Conservation (phyloP, 176 grass and related monocot species). For the Phyllostachys edulis region DNA sequence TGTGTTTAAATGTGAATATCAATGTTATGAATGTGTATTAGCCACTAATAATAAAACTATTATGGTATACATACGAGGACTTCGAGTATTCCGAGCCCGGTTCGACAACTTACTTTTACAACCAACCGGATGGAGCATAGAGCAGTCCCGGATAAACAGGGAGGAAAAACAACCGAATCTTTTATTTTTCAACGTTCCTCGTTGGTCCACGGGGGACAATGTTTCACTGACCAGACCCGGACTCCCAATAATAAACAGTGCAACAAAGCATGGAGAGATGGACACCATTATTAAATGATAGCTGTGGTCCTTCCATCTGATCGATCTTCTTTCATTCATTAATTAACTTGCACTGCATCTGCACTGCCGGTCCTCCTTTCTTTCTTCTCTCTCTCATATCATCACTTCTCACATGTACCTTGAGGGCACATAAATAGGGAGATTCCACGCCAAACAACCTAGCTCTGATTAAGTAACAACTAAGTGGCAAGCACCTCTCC, state of each 20-base stretch:
- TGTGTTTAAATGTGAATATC: no score
- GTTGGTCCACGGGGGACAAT: background rate
- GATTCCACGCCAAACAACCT: constrained; percentile 17
- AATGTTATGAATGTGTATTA: no score
- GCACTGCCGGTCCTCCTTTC: no score
- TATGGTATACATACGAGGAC: no score
- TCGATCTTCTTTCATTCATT: background rate
- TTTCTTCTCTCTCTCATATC: no score
- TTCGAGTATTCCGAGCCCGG: no score
- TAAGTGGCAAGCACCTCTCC: background rate
- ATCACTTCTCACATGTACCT: no score
- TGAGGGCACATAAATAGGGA: no score
- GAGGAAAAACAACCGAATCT: background rate
- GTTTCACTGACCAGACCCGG: background rate
- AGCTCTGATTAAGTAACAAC: background rate
- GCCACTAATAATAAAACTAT: no score
- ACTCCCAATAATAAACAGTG: background rate
- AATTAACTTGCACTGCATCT: constrained; percentile 8
- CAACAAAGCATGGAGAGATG: background rate
- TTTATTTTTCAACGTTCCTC: background rate
- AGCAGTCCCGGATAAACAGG: background rate
- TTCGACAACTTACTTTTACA: no score
- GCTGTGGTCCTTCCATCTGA: background rate
- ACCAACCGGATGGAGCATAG: no score
- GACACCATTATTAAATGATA: constrained; percentile 5